Evolutionary conservation across 352 stramenopile genomes (phyloP).

Genomic region (Globisporangium nunn): DNA sequence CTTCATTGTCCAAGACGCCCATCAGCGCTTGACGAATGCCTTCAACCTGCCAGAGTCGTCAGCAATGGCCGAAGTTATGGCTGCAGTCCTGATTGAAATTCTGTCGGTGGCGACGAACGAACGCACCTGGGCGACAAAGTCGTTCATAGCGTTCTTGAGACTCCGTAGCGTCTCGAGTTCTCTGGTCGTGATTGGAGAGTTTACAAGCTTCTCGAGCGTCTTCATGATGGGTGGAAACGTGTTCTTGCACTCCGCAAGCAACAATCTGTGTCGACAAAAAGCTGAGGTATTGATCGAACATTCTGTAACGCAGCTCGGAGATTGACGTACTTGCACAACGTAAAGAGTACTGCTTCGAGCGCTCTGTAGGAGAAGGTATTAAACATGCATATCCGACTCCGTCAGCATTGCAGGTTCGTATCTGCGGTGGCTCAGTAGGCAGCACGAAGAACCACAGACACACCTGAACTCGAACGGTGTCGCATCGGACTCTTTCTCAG

Average conservation of each 20-base stretch:
- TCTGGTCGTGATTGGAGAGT: constrained; percentile 12
- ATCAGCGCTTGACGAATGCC: constrained; percentile 18
- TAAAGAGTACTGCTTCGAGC: constrained; percentile 31
- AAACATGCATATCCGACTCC: not conserved
- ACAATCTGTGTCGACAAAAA: not conserved
- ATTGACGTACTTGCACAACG: constrained; percentile 17
- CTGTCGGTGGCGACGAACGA: not conserved
- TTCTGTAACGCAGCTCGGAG: not conserved
- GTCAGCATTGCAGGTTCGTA: not conserved
- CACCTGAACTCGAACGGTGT: constrained; percentile 43
- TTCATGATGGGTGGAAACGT: constrained; percentile 10
- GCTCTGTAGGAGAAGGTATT: constrained; percentile 14
- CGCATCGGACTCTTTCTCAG: constrained; percentile 7
- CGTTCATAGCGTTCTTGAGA: constrained; percentile 31
- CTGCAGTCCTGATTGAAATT: not conserved
- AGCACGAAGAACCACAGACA: not conserved
- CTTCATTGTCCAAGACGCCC: constrained; percentile 25
- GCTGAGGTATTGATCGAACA: not conserved
- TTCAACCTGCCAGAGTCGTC: constrained; percentile 8
- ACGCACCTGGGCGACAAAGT: constrained; percentile 21
- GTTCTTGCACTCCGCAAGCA: constrained; percentile 11
- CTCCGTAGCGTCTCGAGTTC: constrained; percentile 22
- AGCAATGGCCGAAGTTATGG: too few relatives aligned
- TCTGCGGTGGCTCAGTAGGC: not conserved
- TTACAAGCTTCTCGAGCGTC: constrained; percentile 11